Evolutionary conservation across 768 basidiomycete species (phyloP), one percentile per base, ranked within the genome.

Genomic region (Dendrothele bispora): DNA sequence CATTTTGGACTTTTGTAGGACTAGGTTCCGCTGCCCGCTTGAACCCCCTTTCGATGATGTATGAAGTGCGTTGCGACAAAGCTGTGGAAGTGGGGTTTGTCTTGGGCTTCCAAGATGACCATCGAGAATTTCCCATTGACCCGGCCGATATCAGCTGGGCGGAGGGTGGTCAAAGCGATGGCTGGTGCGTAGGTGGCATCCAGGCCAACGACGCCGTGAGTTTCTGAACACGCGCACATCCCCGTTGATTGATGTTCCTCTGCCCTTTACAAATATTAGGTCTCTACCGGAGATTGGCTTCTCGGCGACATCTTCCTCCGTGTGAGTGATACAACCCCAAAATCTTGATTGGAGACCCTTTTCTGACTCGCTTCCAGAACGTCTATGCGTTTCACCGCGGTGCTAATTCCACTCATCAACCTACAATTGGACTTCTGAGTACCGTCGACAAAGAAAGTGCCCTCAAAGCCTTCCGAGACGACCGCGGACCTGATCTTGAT

Each of bases 281-380:
- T 65, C 32, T 59, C 71, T 52, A 75, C 78, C 11, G 79, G 74
- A 4, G 82, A 84, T 61, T 84, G 80, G 80, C 65, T 84, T 5
- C 67, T 82, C 17, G 82, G 80, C n/a, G 80, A 80, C 44, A 67
- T 72, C 15, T 82, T 81, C 48, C 67, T 84, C 46, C 69, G 81
- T 54, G 80, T 77, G 49, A 46, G 71, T 64, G 22, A 20, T 43
- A 22, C 18, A 17, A 25, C 17, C 32, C 32, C 32, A 25, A 37
- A 21, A 24, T 48, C 43, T 42, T 40, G 37, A 18, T 44, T 37
- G n/a, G 46, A 36, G 21, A 45, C 43, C 7, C 29, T 46, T 17
- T 32, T 35, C 51, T 53, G 52, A 61, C 34, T 12, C 24, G 3
- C 39, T 41, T 46, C 47, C 47, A 79, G 80, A 84, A 82, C 55